A percentile compares a stretch with the other conserved stretches of the same genome.
Evolutionary conservation across 1,139 yeast species (phyloP).

Genomic region (Kodamaea suecica): DNA sequence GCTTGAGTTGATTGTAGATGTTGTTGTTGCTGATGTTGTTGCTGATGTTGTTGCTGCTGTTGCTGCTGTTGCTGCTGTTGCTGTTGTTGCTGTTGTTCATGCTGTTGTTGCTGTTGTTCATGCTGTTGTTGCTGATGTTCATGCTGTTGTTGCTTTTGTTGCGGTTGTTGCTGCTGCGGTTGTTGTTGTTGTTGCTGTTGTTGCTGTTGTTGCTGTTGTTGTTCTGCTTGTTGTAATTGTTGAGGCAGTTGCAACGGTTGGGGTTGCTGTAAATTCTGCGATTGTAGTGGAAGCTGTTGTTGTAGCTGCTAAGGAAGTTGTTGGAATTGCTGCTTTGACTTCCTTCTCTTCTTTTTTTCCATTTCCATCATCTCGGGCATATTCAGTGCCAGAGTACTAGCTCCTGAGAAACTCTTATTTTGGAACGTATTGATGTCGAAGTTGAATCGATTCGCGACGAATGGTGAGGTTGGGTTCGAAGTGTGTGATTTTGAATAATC

Average conservation of each 20-base stretch:
- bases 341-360: constrained; percentile 1
- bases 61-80: constrained; percentile 9
- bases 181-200: constrained; percentile 4
- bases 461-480: constrained; percentile 16
- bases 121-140: constrained; percentile 5
- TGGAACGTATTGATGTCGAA: constrained; percentile 12
- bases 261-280: constrained; percentile 4
- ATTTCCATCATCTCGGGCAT: constrained; percentile 1
- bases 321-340: background rate
- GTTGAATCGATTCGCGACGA: constrained; percentile 15
- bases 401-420: constrained; percentile 2
- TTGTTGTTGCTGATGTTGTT: constrained; percentile 5
- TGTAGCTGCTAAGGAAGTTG: constrained; percentile 8
- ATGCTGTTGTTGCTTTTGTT: constrained; percentile 3
- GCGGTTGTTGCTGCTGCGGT: constrained; percentile 6
- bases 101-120: constrained; percentile 8
- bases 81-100: constrained; percentile 5
- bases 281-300: constrained; percentile 7
- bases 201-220: constrained; percentile 1
- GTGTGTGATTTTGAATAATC: constrained; percentile 6
- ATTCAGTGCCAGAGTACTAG: no score
- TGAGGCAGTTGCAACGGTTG: constrained; percentile 4
- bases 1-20: constrained; percentile 11
- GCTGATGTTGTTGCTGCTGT: constrained; percentile 5
- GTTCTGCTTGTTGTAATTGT: constrained; percentile 1